A percentile compares a stretch with the other conserved stretches of the same genome.
phyloP scores from a whole-genome alignment of 2,329 filamentous ascomycete species.

The Trichoderma sp. region DNA sequence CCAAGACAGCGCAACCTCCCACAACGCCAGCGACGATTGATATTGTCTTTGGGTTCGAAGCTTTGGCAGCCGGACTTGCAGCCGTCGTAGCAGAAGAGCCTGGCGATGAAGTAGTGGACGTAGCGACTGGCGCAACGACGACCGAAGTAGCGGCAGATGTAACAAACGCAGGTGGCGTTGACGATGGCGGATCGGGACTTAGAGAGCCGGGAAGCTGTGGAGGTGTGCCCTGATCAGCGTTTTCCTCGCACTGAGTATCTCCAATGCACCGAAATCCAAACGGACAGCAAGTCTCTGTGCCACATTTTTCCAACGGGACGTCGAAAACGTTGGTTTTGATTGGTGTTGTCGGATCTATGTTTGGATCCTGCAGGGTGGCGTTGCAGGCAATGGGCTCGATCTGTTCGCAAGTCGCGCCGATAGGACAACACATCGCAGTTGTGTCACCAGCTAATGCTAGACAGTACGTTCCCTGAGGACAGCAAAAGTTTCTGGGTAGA shows the following conservation, averaged over 20 bases:
- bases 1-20: conserved; percentile 49
- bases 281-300: conserved; percentile 65
- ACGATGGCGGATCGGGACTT: conserved; percentile 28
- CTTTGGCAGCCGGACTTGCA: conserved; percentile 17
- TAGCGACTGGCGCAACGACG: neutral
- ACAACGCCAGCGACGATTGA: conserved; percentile 54
- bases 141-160: neutral
- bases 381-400: conserved; percentile 70
- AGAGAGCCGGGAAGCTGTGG: conserved; percentile 38
- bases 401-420: conserved; percentile 57
- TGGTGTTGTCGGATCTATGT: conserved; percentile 55
- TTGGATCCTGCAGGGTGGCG: conserved; percentile 62
- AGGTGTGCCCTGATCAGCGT: conserved; percentile 54
- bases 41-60: conserved; percentile 41
- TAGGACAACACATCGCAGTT: conserved; percentile 72
- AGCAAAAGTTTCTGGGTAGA: conserved; percentile 71
- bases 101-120: neutral
- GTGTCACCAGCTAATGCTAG: conserved; percentile 64
- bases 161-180: conserved; percentile 32
- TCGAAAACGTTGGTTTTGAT: conserved; percentile 69
- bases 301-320: conserved; percentile 61
- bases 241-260: conserved; percentile 54
- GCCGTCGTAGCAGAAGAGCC: neutral
- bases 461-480: conserved; percentile 58
- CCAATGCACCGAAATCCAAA: conserved; percentile 69